These are phyloP conservation scores for Aspergillus biplanus DNA, from an alignment of 495 filamentous ascomycete species.

Conservation along the genomic window DNA sequence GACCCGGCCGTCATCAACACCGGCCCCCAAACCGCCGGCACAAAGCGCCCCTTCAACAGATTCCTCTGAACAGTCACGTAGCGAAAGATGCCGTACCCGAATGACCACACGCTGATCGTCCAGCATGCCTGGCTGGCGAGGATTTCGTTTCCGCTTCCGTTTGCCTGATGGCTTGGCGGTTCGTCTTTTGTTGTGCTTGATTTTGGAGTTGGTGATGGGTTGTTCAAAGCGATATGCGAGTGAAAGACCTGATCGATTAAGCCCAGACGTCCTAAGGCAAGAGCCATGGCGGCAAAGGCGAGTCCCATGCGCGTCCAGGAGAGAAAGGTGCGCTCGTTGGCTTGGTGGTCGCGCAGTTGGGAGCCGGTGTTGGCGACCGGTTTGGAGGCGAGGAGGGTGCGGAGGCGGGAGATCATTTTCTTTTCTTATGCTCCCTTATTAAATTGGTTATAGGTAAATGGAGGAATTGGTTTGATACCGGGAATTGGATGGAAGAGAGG, in stretches of 20 bases:
- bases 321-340: constrained; percentile 59
- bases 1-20: constrained; percentile 32
- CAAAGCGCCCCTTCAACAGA: constrained; percentile 31
- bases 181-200: not conserved
- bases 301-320: constrained; percentile 58
- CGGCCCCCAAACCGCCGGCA: constrained; percentile 39
- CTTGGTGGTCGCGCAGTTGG: constrained; percentile 53
- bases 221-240: not conserved
- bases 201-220: not conserved
- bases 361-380: constrained; percentile 38
- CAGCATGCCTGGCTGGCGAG: constrained; percentile 31
- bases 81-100: constrained; percentile 36
- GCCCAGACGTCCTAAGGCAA: constrained; percentile 46
- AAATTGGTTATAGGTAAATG: too few species aligned
- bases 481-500: too few species aligned
- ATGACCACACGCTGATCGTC: constrained; percentile 32
- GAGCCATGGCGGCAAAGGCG: constrained; percentile 49
- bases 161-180: not conserved
- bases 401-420: constrained; percentile 20
- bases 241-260: constrained; percentile 32
- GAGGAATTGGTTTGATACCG: too few species aligned
- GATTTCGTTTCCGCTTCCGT: constrained; percentile 15
- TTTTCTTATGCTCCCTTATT: too few species aligned
- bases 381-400: constrained; percentile 29
- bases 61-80: constrained; percentile 33